Percentiles rank a stretch among this genome's conserved stretches.
phyloP scores from a whole-genome alignment of 306 rosid genomes.

The Corylus americana region DNA sequence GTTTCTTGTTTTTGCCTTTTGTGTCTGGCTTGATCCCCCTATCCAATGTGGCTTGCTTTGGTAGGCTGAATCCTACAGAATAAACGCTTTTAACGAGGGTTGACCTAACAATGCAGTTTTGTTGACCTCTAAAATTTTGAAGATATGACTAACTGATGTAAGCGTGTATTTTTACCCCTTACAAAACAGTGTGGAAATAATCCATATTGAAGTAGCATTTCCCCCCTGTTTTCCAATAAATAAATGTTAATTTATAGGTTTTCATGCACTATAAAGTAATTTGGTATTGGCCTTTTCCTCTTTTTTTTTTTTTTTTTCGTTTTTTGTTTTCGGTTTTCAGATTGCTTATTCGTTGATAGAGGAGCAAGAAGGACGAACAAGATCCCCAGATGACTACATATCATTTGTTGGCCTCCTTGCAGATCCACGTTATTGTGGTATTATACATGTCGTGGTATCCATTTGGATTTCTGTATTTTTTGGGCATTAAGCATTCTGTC shows the following conservation, averaged over 20 bases:
- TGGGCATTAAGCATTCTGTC: slow-evolving; percentile 23
- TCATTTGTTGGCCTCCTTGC: slow-evolving; percentile 97
- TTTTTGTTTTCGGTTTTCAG: slow-evolving; percentile 42
- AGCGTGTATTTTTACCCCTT: no score
- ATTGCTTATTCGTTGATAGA: slow-evolving; percentile 87
- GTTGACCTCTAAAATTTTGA: neutral
- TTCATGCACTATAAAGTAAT: slow-evolving; percentile 12
- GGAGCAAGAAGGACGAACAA: slow-evolving; percentile 90
- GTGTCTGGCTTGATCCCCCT: neutral
- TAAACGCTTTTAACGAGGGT: neutral
- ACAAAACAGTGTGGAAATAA: no score
- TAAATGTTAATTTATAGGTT: slow-evolving; percentile 9
- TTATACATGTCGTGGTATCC: slow-evolving; percentile 50
- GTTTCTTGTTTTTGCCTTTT: neutral
- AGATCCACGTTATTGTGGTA: slow-evolving; percentile 97
- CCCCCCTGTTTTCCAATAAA: neutral
- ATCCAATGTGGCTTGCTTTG: neutral
- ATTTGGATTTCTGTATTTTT: slow-evolving; percentile 33
- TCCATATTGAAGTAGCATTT: no score
- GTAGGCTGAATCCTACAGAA: neutral
- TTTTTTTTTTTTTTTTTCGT: neutral
- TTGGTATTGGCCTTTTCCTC: slow-evolving; percentile 1
- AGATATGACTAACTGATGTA: neutral
- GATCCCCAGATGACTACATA: slow-evolving; percentile 63
- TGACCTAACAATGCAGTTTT: neutral